Percentiles rank a stretch among this genome's conserved stretches.
Conservation (phyloP, 805 yeast genomes). For the Wickerhamomyces canadensis region DNA sequence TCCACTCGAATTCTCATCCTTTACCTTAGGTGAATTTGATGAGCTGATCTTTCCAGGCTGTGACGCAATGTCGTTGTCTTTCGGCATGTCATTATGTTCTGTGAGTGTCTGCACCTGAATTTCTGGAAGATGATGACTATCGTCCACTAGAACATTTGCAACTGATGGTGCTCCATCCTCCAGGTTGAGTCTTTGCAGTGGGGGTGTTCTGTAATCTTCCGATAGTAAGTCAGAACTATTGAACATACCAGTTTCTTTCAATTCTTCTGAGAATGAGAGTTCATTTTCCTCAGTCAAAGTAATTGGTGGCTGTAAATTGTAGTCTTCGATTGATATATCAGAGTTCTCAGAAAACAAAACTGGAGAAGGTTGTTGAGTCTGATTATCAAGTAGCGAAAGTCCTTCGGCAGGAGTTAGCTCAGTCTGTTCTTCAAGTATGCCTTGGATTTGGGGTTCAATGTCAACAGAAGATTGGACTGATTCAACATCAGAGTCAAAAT, state of each 20-base stretch:
- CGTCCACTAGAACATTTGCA: slow-evolving; percentile 14
- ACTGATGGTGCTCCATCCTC: slow-evolving; percentile 1
- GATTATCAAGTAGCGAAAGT: slow-evolving; percentile 8
- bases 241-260: slow-evolving; percentile 1
- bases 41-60: too few relatives aligned
- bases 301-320: not conserved
- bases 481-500: slow-evolving; percentile 1
- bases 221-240: not conserved
- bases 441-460: not conserved
- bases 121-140: too few relatives aligned
- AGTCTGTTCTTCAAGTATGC: not conserved
- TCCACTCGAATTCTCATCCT: not conserved
- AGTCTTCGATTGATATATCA: not conserved
- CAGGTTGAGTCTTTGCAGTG: not conserved
- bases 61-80: too few relatives aligned
- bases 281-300: not conserved
- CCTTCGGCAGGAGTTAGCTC: slow-evolving; percentile 2
- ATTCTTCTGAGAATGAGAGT: slow-evolving; percentile 1
- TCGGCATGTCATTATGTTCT: too few relatives aligned
- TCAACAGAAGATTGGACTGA: slow-evolving; percentile 12
- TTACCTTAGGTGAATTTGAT: slow-evolving; percentile 6
- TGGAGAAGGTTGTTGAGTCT: slow-evolving; percentile 1
- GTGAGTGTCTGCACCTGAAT: too few relatives aligned
- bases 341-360: not conserved
- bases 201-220: not conserved